Conservation (phyloP, 192 early-diverging fungal species). For the Radiomyces spectabilis region DNA sequence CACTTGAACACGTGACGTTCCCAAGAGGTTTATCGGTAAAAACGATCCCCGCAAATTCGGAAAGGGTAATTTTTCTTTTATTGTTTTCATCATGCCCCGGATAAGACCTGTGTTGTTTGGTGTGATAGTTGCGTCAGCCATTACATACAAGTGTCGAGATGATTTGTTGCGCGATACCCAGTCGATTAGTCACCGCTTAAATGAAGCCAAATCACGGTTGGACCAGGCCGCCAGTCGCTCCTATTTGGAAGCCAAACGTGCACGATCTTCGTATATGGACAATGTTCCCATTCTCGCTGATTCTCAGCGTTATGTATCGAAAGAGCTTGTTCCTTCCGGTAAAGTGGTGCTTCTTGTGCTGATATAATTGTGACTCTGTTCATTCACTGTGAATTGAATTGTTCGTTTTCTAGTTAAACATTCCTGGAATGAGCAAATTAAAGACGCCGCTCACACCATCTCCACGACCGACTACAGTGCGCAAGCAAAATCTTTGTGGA, state of each 20-base stretch:
- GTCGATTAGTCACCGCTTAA: too few species aligned
- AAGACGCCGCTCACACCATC: background rate
- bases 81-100: conserved; percentile 3
- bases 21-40: too few species aligned
- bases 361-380: background rate
- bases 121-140: background rate
- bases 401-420: background rate
- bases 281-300: too few species aligned
- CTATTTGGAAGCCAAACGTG: too few species aligned
- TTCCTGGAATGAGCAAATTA: background rate
- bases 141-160: conserved; percentile 4
- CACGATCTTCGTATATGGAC: too few species aligned
- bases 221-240: too few species aligned
- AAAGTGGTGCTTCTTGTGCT: too few species aligned
- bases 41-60: too few species aligned
- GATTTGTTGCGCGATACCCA: background rate
- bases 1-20: too few species aligned
- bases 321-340: background rate
- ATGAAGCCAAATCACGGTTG: too few species aligned
- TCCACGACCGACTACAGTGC: background rate
- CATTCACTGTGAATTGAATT: background rate
- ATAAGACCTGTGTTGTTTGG: background rate
- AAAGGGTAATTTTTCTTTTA: too few species aligned
- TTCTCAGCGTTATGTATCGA: background rate
- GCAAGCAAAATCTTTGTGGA: background rate